Base-by-base conservation (phyloP, 2,329 filamentous ascomycete genomes). In the Monascus ruber region DNA sequence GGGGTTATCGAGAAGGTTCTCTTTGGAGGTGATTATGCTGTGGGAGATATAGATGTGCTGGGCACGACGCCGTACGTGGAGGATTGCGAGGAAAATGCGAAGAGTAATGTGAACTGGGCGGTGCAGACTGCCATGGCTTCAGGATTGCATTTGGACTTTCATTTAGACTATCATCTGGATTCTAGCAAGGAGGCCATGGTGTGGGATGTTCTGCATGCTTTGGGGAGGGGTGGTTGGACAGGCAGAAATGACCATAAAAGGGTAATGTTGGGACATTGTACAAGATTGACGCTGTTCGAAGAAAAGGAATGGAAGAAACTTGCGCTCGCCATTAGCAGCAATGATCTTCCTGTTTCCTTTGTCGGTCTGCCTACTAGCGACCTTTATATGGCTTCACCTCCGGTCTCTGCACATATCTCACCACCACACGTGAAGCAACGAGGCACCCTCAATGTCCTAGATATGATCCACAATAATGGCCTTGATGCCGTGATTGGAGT, bases 41-140 rank as follows among this genome's bases (percentile, higher is more conserved):
- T 17, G 17, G 17, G 17, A 17, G 17, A 17, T 17, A 17, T 84
- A 1, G 75, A 76, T 33, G 80, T 70, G 0, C 50, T 85, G 17
- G 81, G 81, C 2, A 77, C 75, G 36, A 83, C 81, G 1, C 81
- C 81, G 0, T 85, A 85, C 49, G 80, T 84, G 2, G 82, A 86
- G 56, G 54, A 62, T 4, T 66, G 66, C 25, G 50, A 63, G 17
- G 56, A 60, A 6, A 68, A 67, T 5, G 68, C 71, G 42, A 63
- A 70, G 38, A 52, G 55, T 36, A 85, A 84, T 49, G 73, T 83
- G 11, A 63, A 71, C 11, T 85, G 77, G 75, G 75, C 81, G 10
- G 63, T 81, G 31, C 60, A 67, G 2, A 64, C 69, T 24, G 77
- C 77, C 1, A 52, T 78, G 31, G 44, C 60, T 24, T 52, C 68